Evolutionary conservation across 164 flowering plant species (phyloP), one percentile per base, ranked within the genome.

Genomic region (Vitis amurensis): DNA sequence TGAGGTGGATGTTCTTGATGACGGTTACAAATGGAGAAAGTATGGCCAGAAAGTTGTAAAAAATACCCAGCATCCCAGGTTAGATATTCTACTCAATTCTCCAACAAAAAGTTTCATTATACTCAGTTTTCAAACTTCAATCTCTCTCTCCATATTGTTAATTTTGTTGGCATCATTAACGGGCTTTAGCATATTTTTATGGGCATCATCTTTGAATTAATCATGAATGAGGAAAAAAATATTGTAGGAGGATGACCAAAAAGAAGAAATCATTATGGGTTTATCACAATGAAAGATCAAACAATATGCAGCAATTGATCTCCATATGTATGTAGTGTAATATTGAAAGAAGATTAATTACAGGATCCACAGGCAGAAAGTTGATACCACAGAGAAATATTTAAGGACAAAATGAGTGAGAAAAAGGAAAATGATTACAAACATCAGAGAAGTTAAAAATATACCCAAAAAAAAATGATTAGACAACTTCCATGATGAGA

Each of bases 11-110:
- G 90, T 93, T 14, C 67, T 93, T 51, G 98, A 91, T 76, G 98
- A 93, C 83, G 98, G 98, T 30, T 93, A 91, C 77, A 93, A 87
- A 63, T 91, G 98, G 97, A 86, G 97, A 67, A 91, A 93, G 73
- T 93, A 93, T 52, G 97, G 98, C 55, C 96, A 93, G 79, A 91
- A 93, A 81, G 91, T 91, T 4, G 98, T 93, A 14, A 93, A 91
- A 82, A 89, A 90, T 84, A 91, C 97, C 30, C 91, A 86, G 48
- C 93, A 91, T 81, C 97, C 97, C 77, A 93, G 95, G 98, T 91
- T 58, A 58, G 47, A n/a, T 17, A 13, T 30, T 27, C 15, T 9
- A 9, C 16, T 67, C 49, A 29, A 27, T 49, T 5, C 19, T 50
- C 13, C 17, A 17, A 71, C 3, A 44, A 48, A 59, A 23, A 31